Percentiles rank a stretch among this genome's conserved stretches.
These are phyloP conservation scores for Ogataea zsoltii DNA, from an alignment of 805 yeast genomes.

Conservation along the genomic window DNA sequence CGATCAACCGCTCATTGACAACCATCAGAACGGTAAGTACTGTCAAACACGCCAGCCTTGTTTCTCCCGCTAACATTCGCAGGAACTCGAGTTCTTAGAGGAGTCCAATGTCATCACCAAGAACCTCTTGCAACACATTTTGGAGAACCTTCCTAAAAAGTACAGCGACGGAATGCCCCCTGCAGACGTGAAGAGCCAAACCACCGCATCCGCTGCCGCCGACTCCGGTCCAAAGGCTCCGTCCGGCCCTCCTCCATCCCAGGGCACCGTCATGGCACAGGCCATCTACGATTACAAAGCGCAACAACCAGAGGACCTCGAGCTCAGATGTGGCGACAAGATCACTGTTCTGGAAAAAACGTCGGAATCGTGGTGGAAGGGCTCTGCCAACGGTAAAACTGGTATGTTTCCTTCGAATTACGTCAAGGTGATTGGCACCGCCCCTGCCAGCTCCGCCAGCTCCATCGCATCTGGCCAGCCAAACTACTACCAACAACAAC, in stretches of 20 bases:
- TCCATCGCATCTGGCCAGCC: conserved; percentile 17
- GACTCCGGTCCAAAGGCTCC: conserved; percentile 11
- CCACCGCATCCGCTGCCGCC: conserved; percentile 9
- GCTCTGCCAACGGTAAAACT: conserved; percentile 53
- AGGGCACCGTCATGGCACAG: conserved; percentile 41
- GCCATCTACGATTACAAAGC: conserved; percentile 77
- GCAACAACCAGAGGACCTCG: conserved; percentile 74
- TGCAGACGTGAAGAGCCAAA: conserved; percentile 27
- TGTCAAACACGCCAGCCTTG: neutral
- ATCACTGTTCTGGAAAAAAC: conserved; percentile 69
- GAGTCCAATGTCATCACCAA: conserved; percentile 74
- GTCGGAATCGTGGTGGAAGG: conserved; percentile 92
- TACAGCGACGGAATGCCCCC: conserved; percentile 46
- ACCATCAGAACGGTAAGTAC: conserved; percentile 55
- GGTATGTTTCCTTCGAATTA: conserved; percentile 94
- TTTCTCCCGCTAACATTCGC: conserved; percentile 2
- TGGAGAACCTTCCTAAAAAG: conserved; percentile 54
- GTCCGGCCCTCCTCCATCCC: conserved; percentile 11
- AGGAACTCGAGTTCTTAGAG: conserved; percentile 74
- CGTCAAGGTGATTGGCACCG: conserved; percentile 45
- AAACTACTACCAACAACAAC: conserved; percentile 24
- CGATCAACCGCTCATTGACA: conserved; percentile 75
- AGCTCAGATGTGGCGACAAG: conserved; percentile 63
- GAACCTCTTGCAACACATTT: conserved; percentile 51
- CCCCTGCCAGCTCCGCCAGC: conserved; percentile 24